phyloP scores from a whole-genome alignment of 495 filamentous ascomycete species.

The Tuber magnatum region DNA sequence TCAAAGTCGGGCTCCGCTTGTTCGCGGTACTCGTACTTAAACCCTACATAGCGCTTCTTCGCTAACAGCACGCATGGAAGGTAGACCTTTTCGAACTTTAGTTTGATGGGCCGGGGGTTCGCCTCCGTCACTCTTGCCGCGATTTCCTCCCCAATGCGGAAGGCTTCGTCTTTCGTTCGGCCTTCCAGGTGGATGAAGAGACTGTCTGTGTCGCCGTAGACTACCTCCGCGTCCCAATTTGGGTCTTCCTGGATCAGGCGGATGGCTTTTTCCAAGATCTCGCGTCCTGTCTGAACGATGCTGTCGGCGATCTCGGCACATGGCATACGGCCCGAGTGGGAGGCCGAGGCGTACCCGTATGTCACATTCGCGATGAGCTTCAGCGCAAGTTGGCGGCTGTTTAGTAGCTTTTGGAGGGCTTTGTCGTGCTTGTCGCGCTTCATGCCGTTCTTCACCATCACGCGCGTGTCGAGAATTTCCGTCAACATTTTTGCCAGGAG shows the following conservation, averaged over 20 bases:
- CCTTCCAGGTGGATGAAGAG: conserved; percentile 90
- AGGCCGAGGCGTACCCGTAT: conserved; percentile 93
- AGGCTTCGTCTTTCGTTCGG: conserved; percentile 76
- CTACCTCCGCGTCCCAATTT: conserved; percentile 87
- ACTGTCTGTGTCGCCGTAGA: conserved; percentile 96
- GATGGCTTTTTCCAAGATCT: conserved; percentile 91
- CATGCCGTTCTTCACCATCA: conserved; percentile 99
- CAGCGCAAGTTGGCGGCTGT: conserved; percentile 90
- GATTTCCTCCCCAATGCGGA: conserved; percentile 87
- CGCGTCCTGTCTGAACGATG: conserved; percentile 90
- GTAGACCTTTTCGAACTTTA: conserved; percentile 99
- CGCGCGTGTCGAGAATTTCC: conserved; percentile 90
- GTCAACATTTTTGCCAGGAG: conserved; percentile 92
- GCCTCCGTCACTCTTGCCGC: conserved; percentile 78
- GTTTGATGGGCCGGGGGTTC: conserved; percentile 87
- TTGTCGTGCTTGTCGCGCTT: conserved; percentile 88
- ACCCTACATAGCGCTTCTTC: conserved; percentile 97
- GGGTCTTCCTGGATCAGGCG: conserved; percentile 81
- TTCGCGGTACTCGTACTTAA: conserved; percentile 78
- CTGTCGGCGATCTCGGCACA: conserved; percentile 97
- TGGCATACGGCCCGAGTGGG: conserved; percentile 93
- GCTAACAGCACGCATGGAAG: conserved; percentile 86
- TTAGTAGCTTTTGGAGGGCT: conserved; percentile 73
- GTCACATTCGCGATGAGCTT: conserved; percentile 97
- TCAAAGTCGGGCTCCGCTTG: conserved; percentile 87